Conservation (phyloP, 768 basidiomycete genomes). For the Rhizopogon vesiculosus region DNA sequence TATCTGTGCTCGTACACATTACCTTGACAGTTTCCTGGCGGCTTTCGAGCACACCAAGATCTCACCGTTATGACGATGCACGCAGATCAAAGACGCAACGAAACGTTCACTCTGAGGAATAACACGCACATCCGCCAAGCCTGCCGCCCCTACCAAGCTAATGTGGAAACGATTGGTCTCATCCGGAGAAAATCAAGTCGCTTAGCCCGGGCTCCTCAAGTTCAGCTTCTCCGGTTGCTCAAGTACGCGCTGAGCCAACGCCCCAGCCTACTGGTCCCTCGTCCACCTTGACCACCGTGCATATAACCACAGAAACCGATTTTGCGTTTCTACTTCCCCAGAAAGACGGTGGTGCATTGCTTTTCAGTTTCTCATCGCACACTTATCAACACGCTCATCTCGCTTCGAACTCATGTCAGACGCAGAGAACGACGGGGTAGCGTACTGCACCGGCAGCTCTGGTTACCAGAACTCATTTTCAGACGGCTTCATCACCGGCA, state of each 20-base stretch:
- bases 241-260: slow-evolving; percentile 27
- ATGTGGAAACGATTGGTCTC: background rate
- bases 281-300: slow-evolving; percentile 31
- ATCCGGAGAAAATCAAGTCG: background rate
- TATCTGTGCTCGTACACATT: background rate
- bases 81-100: background rate
- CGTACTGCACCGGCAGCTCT: slow-evolving; percentile 31
- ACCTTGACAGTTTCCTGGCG: background rate
- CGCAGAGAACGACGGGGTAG: slow-evolving; percentile 31
- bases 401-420: slow-evolving; percentile 33
- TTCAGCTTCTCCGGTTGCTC: background rate
- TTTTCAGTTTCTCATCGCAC: too few species aligned
- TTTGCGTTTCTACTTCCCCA: slow-evolving; percentile 34
- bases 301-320: slow-evolving; percentile 19
- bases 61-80: background rate
- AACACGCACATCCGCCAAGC: background rate
- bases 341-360: slow-evolving; percentile 25
- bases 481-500: slow-evolving; percentile 33
- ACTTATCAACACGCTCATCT: background rate
- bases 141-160: background rate
- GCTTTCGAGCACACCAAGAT: background rate
- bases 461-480: slow-evolving; percentile 26
- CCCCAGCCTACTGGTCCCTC: slow-evolving; percentile 34
- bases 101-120: background rate
- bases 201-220: background rate